phyloP scores from a whole-genome alignment of 106 monocot species.

The Allium fistulosum region DNA sequence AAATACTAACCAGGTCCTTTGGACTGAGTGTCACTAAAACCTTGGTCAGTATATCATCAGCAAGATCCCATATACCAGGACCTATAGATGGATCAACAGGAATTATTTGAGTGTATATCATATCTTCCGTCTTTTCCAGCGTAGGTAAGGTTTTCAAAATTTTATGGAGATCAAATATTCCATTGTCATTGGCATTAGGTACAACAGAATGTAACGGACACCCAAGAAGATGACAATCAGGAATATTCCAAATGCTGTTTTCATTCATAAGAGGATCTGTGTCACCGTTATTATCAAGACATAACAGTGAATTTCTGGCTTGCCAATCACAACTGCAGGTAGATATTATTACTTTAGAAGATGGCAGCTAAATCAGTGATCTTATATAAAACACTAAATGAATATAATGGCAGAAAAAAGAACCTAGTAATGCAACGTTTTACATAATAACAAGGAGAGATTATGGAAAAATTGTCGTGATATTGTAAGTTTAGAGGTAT shows the following conservation, averaged over 20 bases:
- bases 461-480: not conserved
- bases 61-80: slow-evolving; percentile 67
- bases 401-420: not conserved
- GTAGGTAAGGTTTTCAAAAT: slow-evolving; percentile 75
- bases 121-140: slow-evolving; percentile 35
- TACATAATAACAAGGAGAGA: not conserved
- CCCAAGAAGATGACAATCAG: slow-evolving; percentile 65
- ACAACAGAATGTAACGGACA: slow-evolving; percentile 42
- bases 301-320: slow-evolving; percentile 42
- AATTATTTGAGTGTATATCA: slow-evolving; percentile 34
- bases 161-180: slow-evolving; percentile 76
- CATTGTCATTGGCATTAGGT: slow-evolving; percentile 15
- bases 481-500: no score
- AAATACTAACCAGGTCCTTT: slow-evolving; percentile 59
- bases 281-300: slow-evolving; percentile 8
- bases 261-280: slow-evolving; percentile 23
- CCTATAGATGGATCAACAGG: slow-evolving; percentile 23
- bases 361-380: not conserved
- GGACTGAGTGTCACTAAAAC: slow-evolving; percentile 44
- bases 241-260: slow-evolving; percentile 42
- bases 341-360: not conserved
- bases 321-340: slow-evolving; percentile 78
- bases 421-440: no score
- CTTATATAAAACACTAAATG: not conserved
- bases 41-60: slow-evolving; percentile 72